These are phyloP conservation scores for Flueggea neowawraea DNA, from an alignment of 441 rosid genomes.

Conservation along the genomic window DNA sequence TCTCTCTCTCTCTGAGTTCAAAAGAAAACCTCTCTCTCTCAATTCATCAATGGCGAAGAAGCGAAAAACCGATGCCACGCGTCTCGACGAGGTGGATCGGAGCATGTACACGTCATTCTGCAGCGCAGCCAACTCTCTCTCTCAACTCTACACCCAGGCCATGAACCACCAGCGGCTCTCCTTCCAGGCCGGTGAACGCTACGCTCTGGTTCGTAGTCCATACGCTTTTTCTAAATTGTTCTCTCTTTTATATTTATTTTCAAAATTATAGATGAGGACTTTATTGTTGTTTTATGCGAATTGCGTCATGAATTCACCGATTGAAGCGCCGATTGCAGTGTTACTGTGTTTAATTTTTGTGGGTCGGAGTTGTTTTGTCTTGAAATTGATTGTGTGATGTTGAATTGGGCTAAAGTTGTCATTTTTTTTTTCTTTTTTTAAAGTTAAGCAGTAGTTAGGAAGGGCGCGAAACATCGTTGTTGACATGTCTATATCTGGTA, in stretches of 20 bases:
- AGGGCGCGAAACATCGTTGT: too few relatives aligned
- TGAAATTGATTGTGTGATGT: too few relatives aligned
- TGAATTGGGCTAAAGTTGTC: too few relatives aligned
- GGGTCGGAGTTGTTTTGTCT: too few relatives aligned
- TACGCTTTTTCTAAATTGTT: neutral
- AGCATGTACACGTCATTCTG: slow-evolving; percentile 83
- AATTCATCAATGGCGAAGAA: slow-evolving; percentile 63
- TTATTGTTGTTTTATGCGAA: neutral
- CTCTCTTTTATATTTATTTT: neutral
- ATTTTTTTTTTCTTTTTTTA: too few relatives aligned
- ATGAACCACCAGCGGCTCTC: slow-evolving; percentile 88
- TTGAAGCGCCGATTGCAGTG: too few relatives aligned
- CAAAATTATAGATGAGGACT: neutral
- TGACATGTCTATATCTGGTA: too few relatives aligned
- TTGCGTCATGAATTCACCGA: too few relatives aligned
- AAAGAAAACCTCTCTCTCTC: too few relatives aligned
- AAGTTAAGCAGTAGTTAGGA: too few relatives aligned
- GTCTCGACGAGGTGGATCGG: slow-evolving; percentile 97
- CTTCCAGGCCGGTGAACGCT: slow-evolving; percentile 90
- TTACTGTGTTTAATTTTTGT: too few relatives aligned
- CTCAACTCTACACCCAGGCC: slow-evolving; percentile 89
- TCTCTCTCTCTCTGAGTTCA: too few relatives aligned
- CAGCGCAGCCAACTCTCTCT: slow-evolving; percentile 80
- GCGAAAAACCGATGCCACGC: slow-evolving; percentile 76
- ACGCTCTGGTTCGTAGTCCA: slow-evolving; percentile 48